Conservation (phyloP, 2,329 filamentous ascomycete genomes). For the Fonsecaea multimorphosa region DNA sequence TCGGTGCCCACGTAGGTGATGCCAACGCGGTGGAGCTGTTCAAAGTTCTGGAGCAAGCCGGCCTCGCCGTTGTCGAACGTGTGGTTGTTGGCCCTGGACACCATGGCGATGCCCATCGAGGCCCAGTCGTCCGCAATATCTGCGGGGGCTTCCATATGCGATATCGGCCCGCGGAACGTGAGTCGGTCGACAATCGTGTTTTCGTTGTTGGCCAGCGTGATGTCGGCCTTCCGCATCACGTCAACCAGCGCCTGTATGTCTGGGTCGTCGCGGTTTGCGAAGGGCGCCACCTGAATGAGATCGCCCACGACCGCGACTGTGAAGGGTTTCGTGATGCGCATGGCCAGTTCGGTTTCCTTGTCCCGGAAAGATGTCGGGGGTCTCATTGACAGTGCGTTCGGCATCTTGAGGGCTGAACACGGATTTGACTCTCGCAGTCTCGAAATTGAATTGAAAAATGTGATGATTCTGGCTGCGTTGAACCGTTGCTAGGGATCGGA, state of each 20-base stretch:
- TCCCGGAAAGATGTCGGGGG: background rate
- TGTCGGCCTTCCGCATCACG: slow-evolving; percentile 2
- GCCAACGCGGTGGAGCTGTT: slow-evolving; percentile 9
- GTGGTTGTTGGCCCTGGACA: slow-evolving; percentile 14
- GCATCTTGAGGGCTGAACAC: background rate
- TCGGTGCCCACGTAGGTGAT: slow-evolving; percentile 11
- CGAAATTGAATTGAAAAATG: background rate
- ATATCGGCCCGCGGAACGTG: slow-evolving; percentile 12
- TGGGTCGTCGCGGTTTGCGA: slow-evolving; percentile 7
- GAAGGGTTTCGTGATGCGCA: slow-evolving; percentile 5
- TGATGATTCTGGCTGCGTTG: background rate
- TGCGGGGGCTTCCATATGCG: slow-evolving; percentile 6
- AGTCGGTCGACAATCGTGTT: slow-evolving; percentile 12
- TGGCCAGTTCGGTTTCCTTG: slow-evolving; percentile 10
- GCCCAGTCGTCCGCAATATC: slow-evolving; percentile 13
- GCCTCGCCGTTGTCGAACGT: slow-evolving; percentile 12
- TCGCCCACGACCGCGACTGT: slow-evolving; percentile 8
- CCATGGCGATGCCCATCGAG: slow-evolving; percentile 13
- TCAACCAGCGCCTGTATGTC: slow-evolving; percentile 8
- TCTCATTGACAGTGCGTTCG: slow-evolving; percentile 7
- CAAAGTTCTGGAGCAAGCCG: slow-evolving; percentile 9
- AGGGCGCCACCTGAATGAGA: slow-evolving; percentile 7
- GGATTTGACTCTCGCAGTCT: background rate
- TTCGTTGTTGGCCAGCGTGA: slow-evolving; percentile 11
- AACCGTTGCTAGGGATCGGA: background rate